Evolutionary conservation across 2,329 filamentous ascomycete genomes (phyloP).

Genomic region (Aureobasidium sp.): DNA sequence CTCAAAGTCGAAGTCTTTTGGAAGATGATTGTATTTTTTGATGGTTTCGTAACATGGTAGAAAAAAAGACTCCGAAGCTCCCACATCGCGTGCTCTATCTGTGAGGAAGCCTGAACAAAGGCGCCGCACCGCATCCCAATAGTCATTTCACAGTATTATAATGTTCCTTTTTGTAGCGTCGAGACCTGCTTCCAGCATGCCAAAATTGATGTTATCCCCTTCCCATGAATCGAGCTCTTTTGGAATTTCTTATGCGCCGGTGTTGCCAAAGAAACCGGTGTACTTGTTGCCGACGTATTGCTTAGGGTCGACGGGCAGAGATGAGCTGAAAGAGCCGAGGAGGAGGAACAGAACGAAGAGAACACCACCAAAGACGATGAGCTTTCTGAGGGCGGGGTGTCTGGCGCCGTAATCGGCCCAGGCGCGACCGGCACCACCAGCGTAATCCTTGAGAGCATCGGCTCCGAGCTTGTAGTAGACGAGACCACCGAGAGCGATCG

Average conservation of each 20-base stretch:
- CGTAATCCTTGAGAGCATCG: slow-evolving; percentile 75
- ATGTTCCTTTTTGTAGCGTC: not conserved
- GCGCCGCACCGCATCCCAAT: not conserved
- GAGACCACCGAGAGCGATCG: slow-evolving; percentile 68
- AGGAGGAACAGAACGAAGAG: slow-evolving; percentile 60
- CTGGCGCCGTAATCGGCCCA: slow-evolving; percentile 80
- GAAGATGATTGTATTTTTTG: not conserved
- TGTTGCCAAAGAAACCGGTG: slow-evolving; percentile 6
- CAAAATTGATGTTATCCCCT: not conserved
- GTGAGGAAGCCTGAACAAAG: not conserved
- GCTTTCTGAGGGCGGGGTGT: slow-evolving; percentile 69
- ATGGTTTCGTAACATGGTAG: slow-evolving; percentile 1
- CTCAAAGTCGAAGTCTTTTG: not conserved
- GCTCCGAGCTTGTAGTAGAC: slow-evolving; percentile 79
- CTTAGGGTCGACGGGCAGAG: slow-evolving; percentile 20
- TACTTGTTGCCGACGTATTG: slow-evolving; percentile 5
- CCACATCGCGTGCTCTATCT: not conserved
- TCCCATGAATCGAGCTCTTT: not conserved
- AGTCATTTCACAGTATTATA: slow-evolving; percentile 8
- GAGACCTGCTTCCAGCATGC: not conserved
- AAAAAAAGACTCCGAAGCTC: not conserved
- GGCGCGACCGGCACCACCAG: slow-evolving; percentile 60
- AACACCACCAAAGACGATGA: slow-evolving; percentile 58
- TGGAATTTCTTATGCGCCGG: not conserved
- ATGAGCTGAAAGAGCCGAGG: slow-evolving; percentile 41